These are phyloP conservation scores for Fraxinus baroniana DNA, from an alignment of 305 asterid genomes.

Conservation along the genomic window DNA sequence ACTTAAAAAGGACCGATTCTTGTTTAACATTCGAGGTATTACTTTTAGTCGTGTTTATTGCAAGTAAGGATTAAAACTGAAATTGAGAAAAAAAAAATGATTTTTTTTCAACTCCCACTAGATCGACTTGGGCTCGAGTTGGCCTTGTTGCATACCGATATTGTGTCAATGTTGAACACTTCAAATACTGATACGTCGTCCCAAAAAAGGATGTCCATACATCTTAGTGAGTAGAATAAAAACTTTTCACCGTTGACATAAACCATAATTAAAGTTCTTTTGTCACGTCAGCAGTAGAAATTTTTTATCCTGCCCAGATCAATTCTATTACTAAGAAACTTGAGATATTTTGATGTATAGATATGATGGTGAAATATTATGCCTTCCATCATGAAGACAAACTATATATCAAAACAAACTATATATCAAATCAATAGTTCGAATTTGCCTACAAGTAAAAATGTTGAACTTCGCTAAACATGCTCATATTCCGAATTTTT, in stretches of 20 bases:
- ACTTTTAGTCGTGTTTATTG: not conserved
- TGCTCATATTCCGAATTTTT: not conserved
- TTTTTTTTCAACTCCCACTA: not conserved
- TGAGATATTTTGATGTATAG: not conserved
- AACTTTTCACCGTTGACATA: too few relatives aligned
- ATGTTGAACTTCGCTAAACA: not conserved
- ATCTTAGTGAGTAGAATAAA: not conserved
- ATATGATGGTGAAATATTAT: not conserved
- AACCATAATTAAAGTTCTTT: too few relatives aligned
- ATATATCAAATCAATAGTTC: not conserved
- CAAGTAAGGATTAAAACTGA: not conserved
- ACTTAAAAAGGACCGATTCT: not conserved
- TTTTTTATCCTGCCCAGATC: not conserved
- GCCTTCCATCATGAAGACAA: not conserved
- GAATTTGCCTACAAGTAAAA: not conserved
- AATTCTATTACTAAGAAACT: not conserved
- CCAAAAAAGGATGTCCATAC: not conserved
- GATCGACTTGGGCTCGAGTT: not conserved
- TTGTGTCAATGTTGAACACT: not conserved
- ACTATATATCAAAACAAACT: not conserved
- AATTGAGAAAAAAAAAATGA: not conserved
- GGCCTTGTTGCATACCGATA: not conserved
- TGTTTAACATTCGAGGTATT: not conserved
- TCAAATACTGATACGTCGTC: not conserved
- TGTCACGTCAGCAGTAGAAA: not conserved